Base-by-base conservation (phyloP, 2,329 filamentous ascomycete species). In the Talaromyces rugulosus region DNA sequence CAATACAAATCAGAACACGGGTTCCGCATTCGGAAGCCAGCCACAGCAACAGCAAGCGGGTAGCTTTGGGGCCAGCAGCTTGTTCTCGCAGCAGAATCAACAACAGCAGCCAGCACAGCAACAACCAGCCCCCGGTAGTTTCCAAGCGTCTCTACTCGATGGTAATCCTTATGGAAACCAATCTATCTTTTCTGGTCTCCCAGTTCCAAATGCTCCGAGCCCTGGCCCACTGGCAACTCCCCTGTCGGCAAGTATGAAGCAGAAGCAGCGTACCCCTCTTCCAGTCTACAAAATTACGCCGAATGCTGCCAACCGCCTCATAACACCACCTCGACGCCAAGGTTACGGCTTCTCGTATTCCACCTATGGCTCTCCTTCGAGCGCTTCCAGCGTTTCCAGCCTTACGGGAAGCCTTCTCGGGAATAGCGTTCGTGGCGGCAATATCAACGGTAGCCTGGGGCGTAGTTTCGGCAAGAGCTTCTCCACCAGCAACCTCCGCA, bases 271-370 rank as follows among this genome's bases (percentile, higher is more conserved):
- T 66, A 89, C 90, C 9, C 90, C 94, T 51, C 78, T 96, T 59
- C 92, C 92, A 2, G 87, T 95, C 72, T 92, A 94, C 80, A 95
- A 93, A 77, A 84, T 96, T 66, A 94, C 92, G 54, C 91, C 92
- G 0, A 86, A 87, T 54, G 91, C 91, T 36, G 88, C 90, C 8
- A 89, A 89, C 27, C 89, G 92, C 55, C 88, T 93, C 61, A 85
- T 88, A 33, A 96, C 92, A 0, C 92, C 93, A 0, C 90, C 92
- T 68, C 94, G 92, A 78, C 86, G 89, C 61, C 79, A 78, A 61
- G 92, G 91, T 5, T 97, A 91, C 72, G 94, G 94, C 2, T 96
- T 97, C 74, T 92, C 90, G 1, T 97, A 97, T 77, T 96, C 92
- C 66, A 92, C 89, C 2, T 96, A 96, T 69, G 92, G 91, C 52